A percentile compares a stretch with the other conserved stretches of the same genome.
Conservation (phyloP, 2,329 filamentous ascomycete species). For the Fusarium xylarioides region DNA sequence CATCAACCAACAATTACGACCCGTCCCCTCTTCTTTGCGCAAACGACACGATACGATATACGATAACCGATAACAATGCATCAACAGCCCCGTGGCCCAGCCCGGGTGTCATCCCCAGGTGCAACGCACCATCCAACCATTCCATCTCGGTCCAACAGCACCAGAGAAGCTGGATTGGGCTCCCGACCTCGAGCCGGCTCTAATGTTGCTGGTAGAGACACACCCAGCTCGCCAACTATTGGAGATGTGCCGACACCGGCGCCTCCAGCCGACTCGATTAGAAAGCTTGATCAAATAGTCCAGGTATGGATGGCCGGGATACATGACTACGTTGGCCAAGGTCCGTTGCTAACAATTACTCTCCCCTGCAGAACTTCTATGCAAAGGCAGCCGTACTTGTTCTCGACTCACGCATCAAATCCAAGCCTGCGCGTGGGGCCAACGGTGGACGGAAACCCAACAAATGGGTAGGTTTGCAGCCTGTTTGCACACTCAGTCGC, state of each 20-base stretch:
- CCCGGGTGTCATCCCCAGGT: conserved; percentile 76
- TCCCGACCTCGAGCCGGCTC: conserved; percentile 56
- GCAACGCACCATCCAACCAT: conserved; percentile 74
- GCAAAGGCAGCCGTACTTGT: conserved; percentile 87
- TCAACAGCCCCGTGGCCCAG: conserved; percentile 83
- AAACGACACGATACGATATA: neutral
- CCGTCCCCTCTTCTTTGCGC: neutral
- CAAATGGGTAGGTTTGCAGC: conserved; percentile 76
- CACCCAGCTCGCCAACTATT: conserved; percentile 58
- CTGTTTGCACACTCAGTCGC: neutral
- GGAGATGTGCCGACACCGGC: conserved; percentile 54
- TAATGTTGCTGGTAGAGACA: conserved; percentile 53
- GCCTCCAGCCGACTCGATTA: conserved; percentile 72
- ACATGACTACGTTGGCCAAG: neutral
- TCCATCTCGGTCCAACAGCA: conserved; percentile 76
- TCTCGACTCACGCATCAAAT: conserved; percentile 79
- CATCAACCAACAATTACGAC: conserved; percentile 11
- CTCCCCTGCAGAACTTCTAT: conserved; percentile 80
- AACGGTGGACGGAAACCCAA: conserved; percentile 70
- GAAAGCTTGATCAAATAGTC: conserved; percentile 92
- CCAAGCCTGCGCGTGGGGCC: conserved; percentile 60
- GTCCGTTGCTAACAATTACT: conserved; percentile 17
- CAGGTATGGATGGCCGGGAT: conserved; percentile 65
- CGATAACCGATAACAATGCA: conserved; percentile 69
- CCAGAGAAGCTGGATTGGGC: conserved; percentile 66